Percentiles rank a stretch among this genome's conserved stretches.
These are phyloP conservation scores for Suhomyces xylopsoci DNA, from an alignment of 805 yeast genomes.

Conservation along the genomic window DNA sequence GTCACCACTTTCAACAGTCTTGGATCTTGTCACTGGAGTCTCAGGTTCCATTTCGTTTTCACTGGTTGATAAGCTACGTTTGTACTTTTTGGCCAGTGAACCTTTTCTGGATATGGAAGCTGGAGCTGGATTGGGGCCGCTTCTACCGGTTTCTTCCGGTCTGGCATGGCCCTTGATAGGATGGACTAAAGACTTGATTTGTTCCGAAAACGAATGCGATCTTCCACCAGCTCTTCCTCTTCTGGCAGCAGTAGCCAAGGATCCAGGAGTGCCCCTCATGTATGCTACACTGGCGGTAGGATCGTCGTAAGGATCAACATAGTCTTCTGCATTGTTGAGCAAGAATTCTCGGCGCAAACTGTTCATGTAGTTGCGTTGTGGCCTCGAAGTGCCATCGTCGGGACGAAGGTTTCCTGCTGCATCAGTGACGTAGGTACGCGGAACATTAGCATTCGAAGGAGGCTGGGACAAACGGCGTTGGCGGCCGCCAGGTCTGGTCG, in stretches of 20 bases:
- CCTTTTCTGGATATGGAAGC: background rate
- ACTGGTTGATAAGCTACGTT: conserved; percentile 6
- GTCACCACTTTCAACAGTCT: conserved; percentile 17
- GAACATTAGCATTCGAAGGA: background rate
- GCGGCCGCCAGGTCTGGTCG: background rate
- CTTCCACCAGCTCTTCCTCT: conserved; percentile 14
- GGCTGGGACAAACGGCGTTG: background rate
- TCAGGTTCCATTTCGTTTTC: conserved; percentile 18
- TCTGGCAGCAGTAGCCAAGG: conserved; percentile 17
- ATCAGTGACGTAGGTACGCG: conserved; percentile 1
- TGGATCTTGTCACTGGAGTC: conserved; percentile 25
- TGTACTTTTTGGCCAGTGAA: conserved; percentile 3
- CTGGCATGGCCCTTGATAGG: conserved; percentile 15
- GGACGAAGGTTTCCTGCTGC: background rate
- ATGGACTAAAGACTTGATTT: conserved; percentile 30
- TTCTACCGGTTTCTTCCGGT: background rate
- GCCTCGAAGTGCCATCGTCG: background rate
- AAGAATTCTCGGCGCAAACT: conserved; percentile 18
- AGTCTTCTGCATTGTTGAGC: conserved; percentile 18
- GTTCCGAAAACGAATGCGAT: conserved; percentile 21
- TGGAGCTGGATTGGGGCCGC: background rate
- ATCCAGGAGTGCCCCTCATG: conserved; percentile 12
- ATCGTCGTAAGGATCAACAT: conserved; percentile 6
- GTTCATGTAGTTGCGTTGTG: conserved; percentile 9
- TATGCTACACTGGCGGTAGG: conserved; percentile 12